Percentiles rank a stretch among this genome's conserved stretches.
These are phyloP conservation scores for Lipomyces oligophaga DNA, from an alignment of 805 yeast genomes.

Conservation along the genomic window DNA sequence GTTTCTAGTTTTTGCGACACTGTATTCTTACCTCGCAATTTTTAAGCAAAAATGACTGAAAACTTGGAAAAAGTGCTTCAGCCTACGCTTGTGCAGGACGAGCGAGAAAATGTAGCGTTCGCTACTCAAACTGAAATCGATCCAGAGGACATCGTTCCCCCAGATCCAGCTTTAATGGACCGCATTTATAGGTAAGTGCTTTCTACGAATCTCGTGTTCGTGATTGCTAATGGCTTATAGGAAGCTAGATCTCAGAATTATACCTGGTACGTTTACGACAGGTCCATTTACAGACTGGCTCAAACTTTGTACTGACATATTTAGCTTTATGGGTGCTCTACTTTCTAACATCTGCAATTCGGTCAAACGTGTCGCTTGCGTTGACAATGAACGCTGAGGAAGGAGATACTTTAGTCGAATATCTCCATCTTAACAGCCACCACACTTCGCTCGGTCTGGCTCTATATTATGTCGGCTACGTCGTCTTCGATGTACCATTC, in stretches of 20 bases:
- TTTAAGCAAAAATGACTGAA: too few relatives aligned
- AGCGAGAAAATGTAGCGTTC: slow-evolving; percentile 24
- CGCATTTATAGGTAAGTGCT: slow-evolving; percentile 10
- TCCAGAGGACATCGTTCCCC: slow-evolving; percentile 19
- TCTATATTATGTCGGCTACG: slow-evolving; percentile 75
- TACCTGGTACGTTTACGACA: slow-evolving; percentile 46
- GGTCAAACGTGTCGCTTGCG: slow-evolving; percentile 36
- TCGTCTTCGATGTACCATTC: slow-evolving; percentile 84
- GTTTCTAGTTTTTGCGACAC: too few relatives aligned
- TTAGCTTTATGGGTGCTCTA: slow-evolving; percentile 64
- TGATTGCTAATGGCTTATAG: background rate
- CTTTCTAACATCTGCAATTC: slow-evolving; percentile 70
- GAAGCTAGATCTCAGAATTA: slow-evolving; percentile 63
- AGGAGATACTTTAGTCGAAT: slow-evolving; percentile 68
- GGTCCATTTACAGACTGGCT: background rate
- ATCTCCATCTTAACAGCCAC: slow-evolving; percentile 49
- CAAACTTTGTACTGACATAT: background rate
- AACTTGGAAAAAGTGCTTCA: too few relatives aligned
- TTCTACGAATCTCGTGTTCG: background rate
- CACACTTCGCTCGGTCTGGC: slow-evolving; percentile 74
- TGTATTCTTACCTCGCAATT: too few relatives aligned
- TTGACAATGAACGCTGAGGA: slow-evolving; percentile 65
- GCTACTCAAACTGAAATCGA: slow-evolving; percentile 16
- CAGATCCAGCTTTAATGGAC: slow-evolving; percentile 14
- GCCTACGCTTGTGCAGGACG: slow-evolving; percentile 26